These are phyloP conservation scores for Litchi chinensis DNA, from an alignment of 345 rosid genomes.

Conservation along the genomic window DNA sequence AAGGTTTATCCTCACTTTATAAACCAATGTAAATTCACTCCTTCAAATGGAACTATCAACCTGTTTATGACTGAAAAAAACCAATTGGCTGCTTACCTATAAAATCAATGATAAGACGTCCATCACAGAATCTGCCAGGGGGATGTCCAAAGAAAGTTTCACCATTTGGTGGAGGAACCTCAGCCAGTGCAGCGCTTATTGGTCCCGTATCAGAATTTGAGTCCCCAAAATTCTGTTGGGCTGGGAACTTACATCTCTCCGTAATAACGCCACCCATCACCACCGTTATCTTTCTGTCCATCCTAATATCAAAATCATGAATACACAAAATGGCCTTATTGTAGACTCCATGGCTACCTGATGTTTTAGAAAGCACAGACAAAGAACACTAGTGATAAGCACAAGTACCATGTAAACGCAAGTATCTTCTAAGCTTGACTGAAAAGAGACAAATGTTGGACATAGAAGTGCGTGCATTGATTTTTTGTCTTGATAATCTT, in stretches of 20 bases:
- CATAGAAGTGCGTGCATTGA: neutral
- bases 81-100: neutral
- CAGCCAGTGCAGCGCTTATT: slow-evolving; percentile 51
- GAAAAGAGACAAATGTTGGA: neutral
- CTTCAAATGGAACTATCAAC: too few species aligned
- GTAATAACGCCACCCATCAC: neutral
- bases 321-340: slow-evolving; percentile 13
- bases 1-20: too few species aligned
- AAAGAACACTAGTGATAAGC: neutral
- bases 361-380: neutral
- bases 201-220: slow-evolving; percentile 81
- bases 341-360: slow-evolving; percentile 23
- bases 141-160: slow-evolving; percentile 75
- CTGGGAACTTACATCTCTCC: slow-evolving; percentile 42
- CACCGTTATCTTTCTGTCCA: neutral
- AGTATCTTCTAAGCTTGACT: neutral
- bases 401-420: neutral
- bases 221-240: slow-evolving; percentile 77
- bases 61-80: neutral
- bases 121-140: slow-evolving; percentile 66
- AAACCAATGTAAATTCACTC: too few species aligned
- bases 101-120: slow-evolving; percentile 68
- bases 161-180: slow-evolving; percentile 61
- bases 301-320: slow-evolving; percentile 31
- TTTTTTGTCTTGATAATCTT: neutral